These are phyloP conservation scores for cucumber (Cucumis sativus) DNA, from an alignment of 306 rosid species.

Conservation along the genomic window Cucumber_9930_V3 NC_026660.2:22036501-22037000, in stretches of 20 bases:
- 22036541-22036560: too few relatives aligned
- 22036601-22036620: too few relatives aligned
- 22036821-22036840: slow-evolving; percentile 7
- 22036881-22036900: neutral
- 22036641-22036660: too few relatives aligned
- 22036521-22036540: too few relatives aligned
- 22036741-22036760: slow-evolving; percentile 47
- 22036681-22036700: neutral
- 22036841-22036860: neutral
- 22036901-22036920: slow-evolving; percentile 53
- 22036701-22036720: neutral
- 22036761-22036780: slow-evolving; percentile 18
- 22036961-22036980: slow-evolving; percentile 68
- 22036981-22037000: slow-evolving; percentile 72
- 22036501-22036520: too few relatives aligned
- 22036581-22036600: too few relatives aligned
- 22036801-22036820: slow-evolving; percentile 62
- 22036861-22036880: neutral
- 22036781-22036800: slow-evolving; percentile 36
- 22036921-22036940: slow-evolving; percentile 76
- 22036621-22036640: too few relatives aligned
- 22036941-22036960: slow-evolving; percentile 63
- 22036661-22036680: neutral
- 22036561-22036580: too few relatives aligned
- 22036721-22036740: neutral